Conservation (phyloP, 2,329 filamentous ascomycete genomes). For the Talaromyces sp. region DNA sequence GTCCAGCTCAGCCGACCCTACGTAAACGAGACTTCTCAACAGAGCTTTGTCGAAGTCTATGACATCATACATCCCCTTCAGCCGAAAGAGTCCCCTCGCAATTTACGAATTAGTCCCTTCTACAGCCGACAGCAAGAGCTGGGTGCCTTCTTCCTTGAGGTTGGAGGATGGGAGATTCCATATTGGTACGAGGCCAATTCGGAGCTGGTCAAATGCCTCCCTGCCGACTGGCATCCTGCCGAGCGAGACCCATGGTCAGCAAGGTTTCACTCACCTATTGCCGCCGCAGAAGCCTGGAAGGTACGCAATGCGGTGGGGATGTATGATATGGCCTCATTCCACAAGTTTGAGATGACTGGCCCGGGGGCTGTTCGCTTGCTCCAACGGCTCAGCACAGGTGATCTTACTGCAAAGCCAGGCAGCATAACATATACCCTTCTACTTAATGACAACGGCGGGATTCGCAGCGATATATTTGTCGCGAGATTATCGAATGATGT, state of each 20-base stretch:
- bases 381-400: slow-evolving; percentile 38
- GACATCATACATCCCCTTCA: slow-evolving; percentile 61
- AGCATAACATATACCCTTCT: not conserved
- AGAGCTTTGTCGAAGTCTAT: slow-evolving; percentile 62
- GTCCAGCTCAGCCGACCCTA: slow-evolving; percentile 55
- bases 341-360: slow-evolving; percentile 55
- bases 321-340: slow-evolving; percentile 60
- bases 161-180: slow-evolving; percentile 60
- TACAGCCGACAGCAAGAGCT: slow-evolving; percentile 51
- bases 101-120: slow-evolving; percentile 58
- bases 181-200: slow-evolving; percentile 59
- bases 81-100: slow-evolving; percentile 53
- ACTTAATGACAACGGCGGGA: not conserved
- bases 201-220: slow-evolving; percentile 48
- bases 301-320: slow-evolving; percentile 59
- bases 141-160: slow-evolving; percentile 48
- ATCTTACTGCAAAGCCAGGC: not conserved
- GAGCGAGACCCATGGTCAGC: slow-evolving; percentile 58
- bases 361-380: slow-evolving; percentile 54
- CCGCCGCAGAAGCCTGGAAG: slow-evolving; percentile 61
- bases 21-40: slow-evolving; percentile 54
- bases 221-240: slow-evolving; percentile 51
- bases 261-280: slow-evolving; percentile 54
- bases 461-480: not conserved
- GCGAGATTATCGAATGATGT: not conserved